These are phyloP conservation scores for Linnemannia schmuckeri DNA, from an alignment of 192 early-diverging fungal genomes.

Conservation along the genomic window DNA sequence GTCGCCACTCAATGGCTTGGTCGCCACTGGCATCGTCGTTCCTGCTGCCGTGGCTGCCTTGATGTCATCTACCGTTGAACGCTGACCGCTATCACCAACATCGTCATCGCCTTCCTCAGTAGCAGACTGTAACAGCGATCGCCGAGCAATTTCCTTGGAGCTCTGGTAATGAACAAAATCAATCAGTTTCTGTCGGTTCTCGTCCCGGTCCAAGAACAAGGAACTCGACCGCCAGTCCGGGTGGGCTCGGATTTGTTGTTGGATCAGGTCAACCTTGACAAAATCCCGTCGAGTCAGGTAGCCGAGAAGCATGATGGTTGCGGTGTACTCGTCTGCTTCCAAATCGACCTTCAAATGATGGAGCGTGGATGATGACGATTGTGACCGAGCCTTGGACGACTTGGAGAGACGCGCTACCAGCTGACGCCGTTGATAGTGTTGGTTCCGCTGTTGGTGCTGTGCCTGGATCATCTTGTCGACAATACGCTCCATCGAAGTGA, in stretches of 20 bases:
- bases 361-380: neutral
- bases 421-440: neutral
- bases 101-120: neutral
- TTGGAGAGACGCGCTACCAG: neutral
- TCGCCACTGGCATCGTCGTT: neutral
- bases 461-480: conserved; percentile 44
- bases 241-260: conserved; percentile 25
- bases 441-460: neutral
- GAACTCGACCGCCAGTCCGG: conserved; percentile 29
- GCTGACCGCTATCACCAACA: neutral
- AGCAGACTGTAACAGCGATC: neutral
- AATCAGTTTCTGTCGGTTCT: conserved; percentile 8
- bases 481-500: conserved; percentile 40
- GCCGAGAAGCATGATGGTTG: conserved; percentile 51
- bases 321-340: conserved; percentile 48
- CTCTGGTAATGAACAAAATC: conserved; percentile 26
- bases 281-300: conserved; percentile 24
- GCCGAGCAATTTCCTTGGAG: conserved; percentile 13
- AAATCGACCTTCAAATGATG: conserved; percentile 5
- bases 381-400: neutral
- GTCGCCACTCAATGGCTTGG: neutral
- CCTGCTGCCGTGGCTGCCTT: neutral
- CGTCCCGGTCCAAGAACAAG: conserved; percentile 29
- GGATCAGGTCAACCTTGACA: conserved; percentile 31
- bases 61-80: neutral